Evolutionary conservation across 2,329 filamentous ascomycete species (phyloP), one percentile per base, ranked within the genome.

Genomic region (Botrytis deweyae): DNA sequence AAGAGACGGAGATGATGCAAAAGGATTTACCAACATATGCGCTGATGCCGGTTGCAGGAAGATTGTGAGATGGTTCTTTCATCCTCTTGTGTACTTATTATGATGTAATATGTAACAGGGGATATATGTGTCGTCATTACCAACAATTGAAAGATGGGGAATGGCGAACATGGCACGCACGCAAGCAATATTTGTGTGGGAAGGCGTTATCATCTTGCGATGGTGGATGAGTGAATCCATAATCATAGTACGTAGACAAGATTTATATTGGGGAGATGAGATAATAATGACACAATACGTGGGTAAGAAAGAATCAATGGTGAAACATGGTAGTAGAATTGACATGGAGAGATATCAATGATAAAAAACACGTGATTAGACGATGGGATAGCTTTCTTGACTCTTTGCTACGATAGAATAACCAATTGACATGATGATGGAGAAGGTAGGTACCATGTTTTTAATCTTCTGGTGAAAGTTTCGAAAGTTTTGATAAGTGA

Each of bases 91-190:
- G 22, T n/a, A n/a, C n/a, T 25, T 68, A 68, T 25, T 68, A 68
- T 68, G 65, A 68, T 68, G 65, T 40, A 68, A 68, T 68, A 40
- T 42, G 33, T 22, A 55, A 29, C 65, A 55, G 33, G 65, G 65
- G 20, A 40, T 25, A 55, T 22, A 22, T 65, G 25, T 68, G 65
- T 55, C 46, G 36, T 58, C 65, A 68, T 68, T 42, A 12, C 65
- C 46, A 55, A 55, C 46, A 58, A 58, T 52, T 66, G 25, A 46
- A n/a, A 52, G 14, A 20, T 36, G 46, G 44, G 44, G 25, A 25
- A 49, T 25, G 6, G 42, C 29, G 42, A 66, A 46, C 22, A n/a
- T 55, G 25, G 16, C 25, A 10, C 29, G 16, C 25, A 10, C 29
- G n/a, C 49, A 55, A 25, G 46, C n/a, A 38, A 52, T 52, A 38